Evolutionary conservation across 2,329 filamentous ascomycete species (phyloP).

Genomic region (Paracorniculantispora psalliotae): DNA sequence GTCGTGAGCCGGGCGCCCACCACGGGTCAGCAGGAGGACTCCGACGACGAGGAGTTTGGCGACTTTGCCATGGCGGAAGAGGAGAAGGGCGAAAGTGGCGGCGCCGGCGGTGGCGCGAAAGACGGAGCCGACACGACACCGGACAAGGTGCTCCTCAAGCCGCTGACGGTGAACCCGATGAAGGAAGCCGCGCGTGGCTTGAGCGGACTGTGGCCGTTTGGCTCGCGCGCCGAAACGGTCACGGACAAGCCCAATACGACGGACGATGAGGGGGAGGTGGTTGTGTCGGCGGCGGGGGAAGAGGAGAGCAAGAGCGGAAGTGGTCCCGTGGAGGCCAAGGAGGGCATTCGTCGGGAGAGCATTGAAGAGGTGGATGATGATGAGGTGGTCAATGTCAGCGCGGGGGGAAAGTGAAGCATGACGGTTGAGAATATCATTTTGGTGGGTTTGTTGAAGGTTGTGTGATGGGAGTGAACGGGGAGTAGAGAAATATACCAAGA

Average conservation of each 20-base stretch:
- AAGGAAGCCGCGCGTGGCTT: conserved; percentile 38
- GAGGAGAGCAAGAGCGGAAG: conserved; percentile 28
- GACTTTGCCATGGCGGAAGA: conserved; percentile 64
- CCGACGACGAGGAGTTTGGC: conserved; percentile 60
- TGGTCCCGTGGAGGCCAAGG: conserved; percentile 44
- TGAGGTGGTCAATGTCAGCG: conserved; percentile 29
- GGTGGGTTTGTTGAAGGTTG: neutral
- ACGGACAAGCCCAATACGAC: conserved; percentile 29
- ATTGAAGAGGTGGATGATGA: conserved; percentile 55
- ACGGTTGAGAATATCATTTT: neutral
- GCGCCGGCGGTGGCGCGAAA: conserved; percentile 16
- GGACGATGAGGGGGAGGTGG: conserved; percentile 20
- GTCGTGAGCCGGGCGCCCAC: conserved; percentile 35
- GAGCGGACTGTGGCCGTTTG: conserved; percentile 55
- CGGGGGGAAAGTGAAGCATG: neutral
- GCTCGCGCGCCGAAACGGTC: conserved; percentile 31
- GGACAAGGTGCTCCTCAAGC: conserved; percentile 47
- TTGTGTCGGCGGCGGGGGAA: conserved; percentile 15
- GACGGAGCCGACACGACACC: conserved; percentile 16
- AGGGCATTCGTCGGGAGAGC: conserved; percentile 51
- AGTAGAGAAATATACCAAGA: neutral
- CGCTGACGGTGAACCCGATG: conserved; percentile 49
- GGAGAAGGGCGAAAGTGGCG: conserved; percentile 23
- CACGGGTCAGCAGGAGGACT: conserved; percentile 33
- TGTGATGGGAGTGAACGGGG: neutral